These are phyloP conservation scores for Dendrothele bispora DNA, from an alignment of 768 basidiomycete genomes.

Conservation along the genomic window DNA sequence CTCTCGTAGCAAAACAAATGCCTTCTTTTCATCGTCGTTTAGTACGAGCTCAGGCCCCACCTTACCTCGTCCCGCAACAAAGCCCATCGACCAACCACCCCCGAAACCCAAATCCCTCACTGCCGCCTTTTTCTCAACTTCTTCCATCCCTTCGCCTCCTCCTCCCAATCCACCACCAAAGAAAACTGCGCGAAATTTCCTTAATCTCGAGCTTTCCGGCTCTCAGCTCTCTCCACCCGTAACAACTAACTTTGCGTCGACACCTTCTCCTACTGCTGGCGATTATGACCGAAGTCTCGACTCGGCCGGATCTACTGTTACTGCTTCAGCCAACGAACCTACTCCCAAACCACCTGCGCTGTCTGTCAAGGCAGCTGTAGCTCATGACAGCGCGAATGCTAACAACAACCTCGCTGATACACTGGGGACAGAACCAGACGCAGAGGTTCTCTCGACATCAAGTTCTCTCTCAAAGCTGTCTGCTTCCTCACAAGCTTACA, in stretches of 20 bases:
- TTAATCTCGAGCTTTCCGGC: slow-evolving; percentile 7
- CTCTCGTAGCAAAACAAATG: slow-evolving; percentile 38
- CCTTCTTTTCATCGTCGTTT: slow-evolving; percentile 48
- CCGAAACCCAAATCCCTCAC: slow-evolving; percentile 4
- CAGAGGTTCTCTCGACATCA: slow-evolving; percentile 10
- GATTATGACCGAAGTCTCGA: slow-evolving; percentile 8
- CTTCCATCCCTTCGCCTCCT: slow-evolving; percentile 22
- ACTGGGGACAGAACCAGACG: slow-evolving; percentile 16
- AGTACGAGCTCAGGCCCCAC: slow-evolving; percentile 31
- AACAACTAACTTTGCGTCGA: slow-evolving; percentile 16
- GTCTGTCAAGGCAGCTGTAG: slow-evolving; percentile 7
- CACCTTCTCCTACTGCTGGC: slow-evolving; percentile 8
- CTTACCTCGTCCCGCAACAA: neutral
- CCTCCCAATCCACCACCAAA: slow-evolving; percentile 20
- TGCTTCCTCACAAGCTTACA: too few relatives aligned
- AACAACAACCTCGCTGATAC: neutral
- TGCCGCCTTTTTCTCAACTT: slow-evolving; percentile 6
- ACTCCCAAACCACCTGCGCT: slow-evolving; percentile 17
- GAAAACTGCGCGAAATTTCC: slow-evolving; percentile 4
- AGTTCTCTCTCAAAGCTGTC: slow-evolving; percentile 10
- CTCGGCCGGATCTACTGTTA: slow-evolving; percentile 5
- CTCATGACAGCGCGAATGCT: neutral
- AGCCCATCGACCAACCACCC: neutral
- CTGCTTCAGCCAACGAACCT: slow-evolving; percentile 12
- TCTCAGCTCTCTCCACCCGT: slow-evolving; percentile 7